Evolutionary conservation across 805 yeast species (phyloP).

Genomic region (Saturnispora besseyi): DNA sequence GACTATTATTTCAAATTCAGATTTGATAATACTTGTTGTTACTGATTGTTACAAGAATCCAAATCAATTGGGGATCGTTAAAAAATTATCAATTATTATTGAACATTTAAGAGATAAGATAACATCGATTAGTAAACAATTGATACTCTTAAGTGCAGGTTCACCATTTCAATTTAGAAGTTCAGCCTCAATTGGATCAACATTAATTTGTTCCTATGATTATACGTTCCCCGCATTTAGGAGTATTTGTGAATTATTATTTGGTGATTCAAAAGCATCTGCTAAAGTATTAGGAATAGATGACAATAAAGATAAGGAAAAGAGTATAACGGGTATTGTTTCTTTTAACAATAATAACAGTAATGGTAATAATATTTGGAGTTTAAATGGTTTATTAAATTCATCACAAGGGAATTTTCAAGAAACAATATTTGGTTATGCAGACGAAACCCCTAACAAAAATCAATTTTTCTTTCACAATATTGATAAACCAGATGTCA

Average conservation of each 20-base stretch:
- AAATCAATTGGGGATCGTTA: slow-evolving; percentile 54
- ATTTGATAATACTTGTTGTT: slow-evolving; percentile 43
- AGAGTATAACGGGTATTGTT: background rate
- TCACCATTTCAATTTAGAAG: slow-evolving; percentile 56
- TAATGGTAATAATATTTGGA: background rate
- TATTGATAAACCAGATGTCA: background rate
- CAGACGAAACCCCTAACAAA: background rate
- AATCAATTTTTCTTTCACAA: background rate
- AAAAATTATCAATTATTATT: slow-evolving; percentile 38
- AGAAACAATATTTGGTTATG: background rate
- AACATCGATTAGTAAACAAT: slow-evolving; percentile 33
- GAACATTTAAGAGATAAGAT: slow-evolving; percentile 7
- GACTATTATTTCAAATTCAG: slow-evolving; percentile 40
- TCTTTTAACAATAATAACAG: background rate
- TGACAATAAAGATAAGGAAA: background rate
- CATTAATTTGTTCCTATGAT: slow-evolving; percentile 53
- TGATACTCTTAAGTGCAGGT: slow-evolving; percentile 50
- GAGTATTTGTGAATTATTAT: slow-evolving; percentile 40
- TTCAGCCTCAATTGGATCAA: slow-evolving; percentile 44
- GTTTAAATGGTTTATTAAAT: slow-evolving; percentile 8
- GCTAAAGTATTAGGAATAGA: slow-evolving; percentile 46
- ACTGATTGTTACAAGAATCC: slow-evolving; percentile 50
- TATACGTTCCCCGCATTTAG: slow-evolving; percentile 44
- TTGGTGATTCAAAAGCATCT: slow-evolving; percentile 44
- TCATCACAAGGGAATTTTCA: slow-evolving; percentile 1